phyloP scores from a whole-genome alignment of 1,139 yeast species.

The Hyphopichia wangnamkhiaoensis region DNA sequence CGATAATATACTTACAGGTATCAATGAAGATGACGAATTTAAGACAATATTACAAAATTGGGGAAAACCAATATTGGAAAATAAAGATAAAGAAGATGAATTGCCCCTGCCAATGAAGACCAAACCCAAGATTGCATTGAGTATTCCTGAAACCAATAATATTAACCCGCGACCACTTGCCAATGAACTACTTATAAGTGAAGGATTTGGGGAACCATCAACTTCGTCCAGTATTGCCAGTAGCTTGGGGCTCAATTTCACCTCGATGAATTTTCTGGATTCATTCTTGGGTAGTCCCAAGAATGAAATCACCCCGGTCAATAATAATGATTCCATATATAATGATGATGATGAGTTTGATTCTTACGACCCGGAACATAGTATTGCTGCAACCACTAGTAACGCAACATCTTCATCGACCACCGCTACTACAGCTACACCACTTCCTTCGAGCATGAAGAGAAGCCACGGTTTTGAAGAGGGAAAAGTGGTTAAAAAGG shows the following conservation, averaged over 20 bases:
- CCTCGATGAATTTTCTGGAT: slow-evolving; percentile 17
- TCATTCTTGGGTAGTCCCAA: slow-evolving; percentile 18
- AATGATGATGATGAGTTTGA: slow-evolving; percentile 14
- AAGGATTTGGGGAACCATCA: slow-evolving; percentile 1
- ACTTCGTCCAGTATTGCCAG: slow-evolving; percentile 1
- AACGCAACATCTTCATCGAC: background rate
- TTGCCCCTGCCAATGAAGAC: background rate
- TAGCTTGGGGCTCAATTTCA: slow-evolving; percentile 19
- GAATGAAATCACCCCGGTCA: slow-evolving; percentile 10
- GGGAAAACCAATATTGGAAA: slow-evolving; percentile 24
- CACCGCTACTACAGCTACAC: slow-evolving; percentile 1
- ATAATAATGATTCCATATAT: slow-evolving; percentile 5
- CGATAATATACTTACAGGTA: slow-evolving; percentile 12
- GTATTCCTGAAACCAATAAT: background rate
- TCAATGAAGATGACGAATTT: slow-evolving; percentile 14
- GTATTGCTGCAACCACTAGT: slow-evolving; percentile 5
- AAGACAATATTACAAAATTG: slow-evolving; percentile 14
- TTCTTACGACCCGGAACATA: slow-evolving; percentile 21
- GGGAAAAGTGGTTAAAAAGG: slow-evolving; percentile 21
- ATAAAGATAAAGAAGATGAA: background rate
- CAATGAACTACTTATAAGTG: no score
- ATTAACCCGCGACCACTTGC: background rate
- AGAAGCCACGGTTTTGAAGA: slow-evolving; percentile 12
- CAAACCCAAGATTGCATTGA: background rate
- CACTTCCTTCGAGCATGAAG: slow-evolving; percentile 19